Percentiles rank a stretch among this genome's conserved stretches.
Evolutionary conservation across 2,329 filamentous ascomycete genomes (phyloP).

Genomic region (Epichloe hybrida): DNA sequence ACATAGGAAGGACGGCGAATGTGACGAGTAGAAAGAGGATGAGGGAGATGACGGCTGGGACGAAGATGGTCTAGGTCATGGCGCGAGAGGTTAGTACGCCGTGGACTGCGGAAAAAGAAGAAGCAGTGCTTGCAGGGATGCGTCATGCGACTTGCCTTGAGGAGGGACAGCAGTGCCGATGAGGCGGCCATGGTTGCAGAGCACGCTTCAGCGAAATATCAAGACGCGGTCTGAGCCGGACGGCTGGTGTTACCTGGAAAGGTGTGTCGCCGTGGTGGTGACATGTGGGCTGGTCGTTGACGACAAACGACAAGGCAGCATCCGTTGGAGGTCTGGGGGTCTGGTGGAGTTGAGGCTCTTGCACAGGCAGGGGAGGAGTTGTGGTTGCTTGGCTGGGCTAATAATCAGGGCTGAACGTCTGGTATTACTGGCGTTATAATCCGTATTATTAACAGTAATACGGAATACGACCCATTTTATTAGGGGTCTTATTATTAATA

Average conservation of each 20-base stretch:
- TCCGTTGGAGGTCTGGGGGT: background rate
- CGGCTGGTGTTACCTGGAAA: background rate
- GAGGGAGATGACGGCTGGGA: slow-evolving; percentile 59
- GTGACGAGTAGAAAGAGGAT: slow-evolving; percentile 52
- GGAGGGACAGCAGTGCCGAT: slow-evolving; percentile 14
- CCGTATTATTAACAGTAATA: no score
- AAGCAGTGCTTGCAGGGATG: background rate
- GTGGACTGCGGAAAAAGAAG: background rate
- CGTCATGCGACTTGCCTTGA: slow-evolving; percentile 19
- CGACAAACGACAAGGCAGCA: background rate
- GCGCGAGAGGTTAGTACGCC: slow-evolving; percentile 5
- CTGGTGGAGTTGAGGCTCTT: no score
- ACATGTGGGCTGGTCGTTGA: background rate
- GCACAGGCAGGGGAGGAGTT: no score
- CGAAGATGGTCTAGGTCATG: slow-evolving; percentile 46
- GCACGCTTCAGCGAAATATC: background rate
- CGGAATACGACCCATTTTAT: no score
- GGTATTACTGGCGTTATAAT: no score
- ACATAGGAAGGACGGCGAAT: slow-evolving; percentile 52
- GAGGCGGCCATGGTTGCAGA: background rate
- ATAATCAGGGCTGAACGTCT: no score
- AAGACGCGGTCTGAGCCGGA: background rate
- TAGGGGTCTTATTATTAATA: no score
- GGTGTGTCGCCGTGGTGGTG: background rate
- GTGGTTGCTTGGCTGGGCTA: no score